These are phyloP conservation scores for Thuidium tamariscinum DNA, from an alignment of 225 moss, liverwort and hornwort species.

Conservation along the genomic window DNA sequence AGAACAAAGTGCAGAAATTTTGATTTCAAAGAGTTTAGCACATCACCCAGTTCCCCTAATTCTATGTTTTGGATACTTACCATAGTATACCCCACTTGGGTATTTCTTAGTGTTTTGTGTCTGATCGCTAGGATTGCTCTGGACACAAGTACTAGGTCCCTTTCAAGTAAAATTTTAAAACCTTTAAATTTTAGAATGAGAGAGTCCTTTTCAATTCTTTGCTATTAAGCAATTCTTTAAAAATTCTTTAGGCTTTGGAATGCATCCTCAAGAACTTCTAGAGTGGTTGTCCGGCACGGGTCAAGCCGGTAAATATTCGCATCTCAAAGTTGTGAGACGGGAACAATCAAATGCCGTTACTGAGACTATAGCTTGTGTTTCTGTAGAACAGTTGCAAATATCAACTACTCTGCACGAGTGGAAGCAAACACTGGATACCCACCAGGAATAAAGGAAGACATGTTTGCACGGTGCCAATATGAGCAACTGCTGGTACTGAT, in stretches of 20 bases:
- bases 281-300: background rate
- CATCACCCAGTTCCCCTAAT: background rate
- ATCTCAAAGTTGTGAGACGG: background rate
- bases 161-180: background rate
- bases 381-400: slow-evolving; percentile 12
- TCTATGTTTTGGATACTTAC: background rate
- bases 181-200: no score
- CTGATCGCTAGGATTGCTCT: background rate
- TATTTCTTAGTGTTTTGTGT: background rate
- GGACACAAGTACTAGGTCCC: background rate
- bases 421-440: slow-evolving; percentile 39
- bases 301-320: background rate
- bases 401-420: slow-evolving; percentile 30
- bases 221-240: no score
- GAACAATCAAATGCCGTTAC: background rate
- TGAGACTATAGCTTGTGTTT: background rate
- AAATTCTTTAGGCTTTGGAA: background rate
- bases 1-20: background rate
- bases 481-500: slow-evolving; percentile 17
- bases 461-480: slow-evolving; percentile 26
- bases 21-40: background rate
- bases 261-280: no score
- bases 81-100: background rate
- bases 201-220: background rate
- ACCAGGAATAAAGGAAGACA: slow-evolving; percentile 45